Percentiles rank a stretch among this genome's conserved stretches.
Conservation (phyloP, 192 early-diverging fungal genomes). For the Coemansia sp. region DNA sequence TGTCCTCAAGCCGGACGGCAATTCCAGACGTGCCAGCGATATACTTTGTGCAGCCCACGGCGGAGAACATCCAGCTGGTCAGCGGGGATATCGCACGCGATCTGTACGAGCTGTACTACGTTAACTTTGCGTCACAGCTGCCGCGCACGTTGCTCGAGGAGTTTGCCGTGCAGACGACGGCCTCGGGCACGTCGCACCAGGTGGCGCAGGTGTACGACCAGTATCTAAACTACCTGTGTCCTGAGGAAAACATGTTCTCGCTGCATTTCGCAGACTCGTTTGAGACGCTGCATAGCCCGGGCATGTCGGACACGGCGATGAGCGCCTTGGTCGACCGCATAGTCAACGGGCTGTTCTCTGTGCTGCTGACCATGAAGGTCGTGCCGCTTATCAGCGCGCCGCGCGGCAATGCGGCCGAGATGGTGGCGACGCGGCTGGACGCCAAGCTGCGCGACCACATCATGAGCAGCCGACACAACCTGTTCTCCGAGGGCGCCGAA, state of each 20-base stretch:
- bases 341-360: constrained; percentile 82
- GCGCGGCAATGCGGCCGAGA: constrained; percentile 89
- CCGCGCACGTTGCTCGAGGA: constrained; percentile 90
- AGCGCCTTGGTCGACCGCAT: constrained; percentile 76
- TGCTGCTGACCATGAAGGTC: constrained; percentile 82
- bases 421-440: constrained; percentile 89
- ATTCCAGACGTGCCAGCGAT: constrained; percentile 96
- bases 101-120: constrained; percentile 93
- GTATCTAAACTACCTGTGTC: constrained; percentile 91
- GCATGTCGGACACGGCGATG: constrained; percentile 77
- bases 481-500: constrained; percentile 65
- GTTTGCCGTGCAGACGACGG: constrained; percentile 79
- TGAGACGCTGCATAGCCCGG: constrained; percentile 77
- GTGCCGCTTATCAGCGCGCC: constrained; percentile 92
- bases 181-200: constrained; percentile 68
- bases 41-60: constrained; percentile 91
- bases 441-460: constrained; percentile 87
- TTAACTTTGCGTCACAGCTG: constrained; percentile 91
- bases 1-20: constrained; percentile 78
- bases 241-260: constrained; percentile 91
- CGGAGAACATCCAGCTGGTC: constrained; percentile 80
- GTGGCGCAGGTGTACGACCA: constrained; percentile 96
- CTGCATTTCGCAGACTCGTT: constrained; percentile 82
- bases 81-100: constrained; percentile 82
- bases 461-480: constrained; percentile 80